A percentile compares a stretch with the other conserved stretches of the same genome.
These are phyloP conservation scores for Hypomyces perniciosus DNA, from an alignment of 2,329 filamentous ascomycete genomes.

Conservation along the genomic window DNA sequence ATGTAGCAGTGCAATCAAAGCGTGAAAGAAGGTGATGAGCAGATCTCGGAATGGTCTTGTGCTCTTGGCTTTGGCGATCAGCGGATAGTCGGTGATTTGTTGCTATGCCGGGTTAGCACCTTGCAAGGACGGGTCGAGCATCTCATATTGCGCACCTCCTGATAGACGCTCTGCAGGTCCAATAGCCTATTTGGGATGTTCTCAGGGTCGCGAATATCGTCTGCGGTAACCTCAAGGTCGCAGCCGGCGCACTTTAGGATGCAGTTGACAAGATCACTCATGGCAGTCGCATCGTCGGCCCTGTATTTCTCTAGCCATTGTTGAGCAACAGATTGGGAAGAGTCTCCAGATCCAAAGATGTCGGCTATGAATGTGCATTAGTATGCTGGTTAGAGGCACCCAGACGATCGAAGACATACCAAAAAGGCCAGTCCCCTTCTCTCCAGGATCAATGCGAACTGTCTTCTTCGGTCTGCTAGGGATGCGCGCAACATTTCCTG, in stretches of 20 bases:
- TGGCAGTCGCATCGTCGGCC: conserved; percentile 45
- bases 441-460: conserved; percentile 44
- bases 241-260: conserved; percentile 71
- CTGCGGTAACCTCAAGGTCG: conserved; percentile 66
- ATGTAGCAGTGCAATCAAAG: conserved; percentile 71
- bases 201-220: conserved; percentile 86
- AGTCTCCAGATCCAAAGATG: conserved; percentile 55
- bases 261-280: conserved; percentile 61
- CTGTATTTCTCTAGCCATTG: conserved; percentile 56
- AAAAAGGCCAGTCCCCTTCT: conserved; percentile 50
- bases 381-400: neutral
- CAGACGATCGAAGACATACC: conserved; percentile 32
- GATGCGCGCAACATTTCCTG: conserved; percentile 36
- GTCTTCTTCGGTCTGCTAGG: conserved; percentile 52
- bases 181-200: conserved; percentile 71
- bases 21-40: conserved; percentile 71
- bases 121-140: neutral
- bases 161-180: conserved; percentile 84
- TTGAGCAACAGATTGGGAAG: conserved; percentile 50
- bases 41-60: conserved; percentile 71
- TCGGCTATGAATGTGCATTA: conserved; percentile 41
- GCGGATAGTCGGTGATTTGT: conserved; percentile 83
- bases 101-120: conserved; percentile 40
- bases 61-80: conserved; percentile 75
- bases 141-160: conserved; percentile 48